phyloP scores from a whole-genome alignment of 176 grass and related monocot species.

The Thinopyrum elongatum region DNA sequence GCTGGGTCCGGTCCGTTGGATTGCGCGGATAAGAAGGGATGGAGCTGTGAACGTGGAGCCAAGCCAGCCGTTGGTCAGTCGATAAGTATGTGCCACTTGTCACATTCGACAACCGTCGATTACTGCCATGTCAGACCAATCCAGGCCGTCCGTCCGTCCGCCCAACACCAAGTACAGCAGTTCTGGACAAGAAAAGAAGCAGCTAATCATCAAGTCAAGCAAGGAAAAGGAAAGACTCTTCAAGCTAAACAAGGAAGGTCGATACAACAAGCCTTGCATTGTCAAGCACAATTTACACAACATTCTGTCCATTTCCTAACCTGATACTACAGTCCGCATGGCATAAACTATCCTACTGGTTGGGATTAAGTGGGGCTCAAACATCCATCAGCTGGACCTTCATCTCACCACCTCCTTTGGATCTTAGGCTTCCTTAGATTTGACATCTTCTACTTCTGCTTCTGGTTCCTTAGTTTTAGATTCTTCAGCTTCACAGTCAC shows the following conservation, averaged over 20 bases:
- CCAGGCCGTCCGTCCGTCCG: not conserved
- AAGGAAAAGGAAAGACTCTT: too few relatives aligned
- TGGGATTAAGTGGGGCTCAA: not conserved
- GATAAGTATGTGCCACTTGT: slow-evolving; percentile 54
- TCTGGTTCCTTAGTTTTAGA: not conserved
- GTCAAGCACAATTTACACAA: slow-evolving; percentile 24
- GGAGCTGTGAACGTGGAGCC: slow-evolving; percentile 35
- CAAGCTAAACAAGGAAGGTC: too few relatives aligned
- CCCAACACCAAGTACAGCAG: too few relatives aligned
- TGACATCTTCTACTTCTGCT: not conserved
- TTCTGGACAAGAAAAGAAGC: too few relatives aligned
- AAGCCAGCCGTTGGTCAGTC: slow-evolving; percentile 33
- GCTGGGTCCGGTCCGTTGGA: slow-evolving; percentile 45
- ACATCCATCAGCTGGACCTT: not conserved
- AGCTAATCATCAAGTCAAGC: too few relatives aligned
- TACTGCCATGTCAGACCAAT: slow-evolving; percentile 29
- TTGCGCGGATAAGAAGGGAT: slow-evolving; percentile 62
- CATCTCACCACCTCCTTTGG: not conserved
- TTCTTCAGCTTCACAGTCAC: not conserved
- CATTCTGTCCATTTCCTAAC: slow-evolving; percentile 1
- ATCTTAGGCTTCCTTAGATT: slow-evolving; percentile 19
- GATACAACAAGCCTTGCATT: not conserved
- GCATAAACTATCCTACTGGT: slow-evolving; percentile 24
- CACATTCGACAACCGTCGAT: not conserved
- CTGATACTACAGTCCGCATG: not conserved